phyloP scores from a whole-genome alignment of 1,284 basidiomycete species.

The Pseudozyma thailandica region DNA sequence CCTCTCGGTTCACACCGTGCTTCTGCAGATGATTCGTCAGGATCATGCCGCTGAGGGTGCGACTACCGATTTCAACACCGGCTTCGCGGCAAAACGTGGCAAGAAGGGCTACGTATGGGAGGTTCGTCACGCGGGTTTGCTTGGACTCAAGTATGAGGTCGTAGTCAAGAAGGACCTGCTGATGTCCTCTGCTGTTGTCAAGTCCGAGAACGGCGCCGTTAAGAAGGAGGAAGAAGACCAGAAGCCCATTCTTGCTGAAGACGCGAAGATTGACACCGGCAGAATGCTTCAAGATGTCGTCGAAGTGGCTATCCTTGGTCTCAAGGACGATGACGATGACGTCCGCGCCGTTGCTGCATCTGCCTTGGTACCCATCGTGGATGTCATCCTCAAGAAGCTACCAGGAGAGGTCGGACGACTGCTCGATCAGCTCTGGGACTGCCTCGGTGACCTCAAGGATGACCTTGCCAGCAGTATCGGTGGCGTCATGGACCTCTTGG shows the following conservation, averaged over 20 bases:
- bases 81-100: conserved; percentile 69
- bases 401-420: conserved; percentile 72
- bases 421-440: conserved; percentile 88
- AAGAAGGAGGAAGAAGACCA: conserved; percentile 40
- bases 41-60: conserved; percentile 71
- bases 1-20: conserved; percentile 80
- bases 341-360: conserved; percentile 95
- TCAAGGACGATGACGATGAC: conserved; percentile 93
- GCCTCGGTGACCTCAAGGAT: conserved; percentile 91
- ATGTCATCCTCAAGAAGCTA: conserved; percentile 80
- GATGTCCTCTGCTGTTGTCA: conserved; percentile 25
- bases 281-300: conserved; percentile 56
- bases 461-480: conserved; percentile 96
- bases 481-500: conserved; percentile 88
- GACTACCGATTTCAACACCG: conserved; percentile 15
- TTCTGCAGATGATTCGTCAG: conserved; percentile 94
- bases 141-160: conserved; percentile 97
- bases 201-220: conserved; percentile 8
- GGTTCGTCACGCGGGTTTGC: conserved; percentile 92
- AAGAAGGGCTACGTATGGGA: conserved; percentile 85
- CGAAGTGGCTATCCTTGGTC: conserved; percentile 71
- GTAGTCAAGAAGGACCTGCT: conserved; percentile 89
- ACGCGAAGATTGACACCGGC: conserved; percentile 12
- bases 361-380: conserved; percentile 85
- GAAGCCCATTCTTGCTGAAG: not conserved